A percentile compares a stretch with the other conserved stretches of the same genome.
Evolutionary conservation across 78 protist species (phyloP).

Genomic region (Polysphondylium violaceum): DNA sequence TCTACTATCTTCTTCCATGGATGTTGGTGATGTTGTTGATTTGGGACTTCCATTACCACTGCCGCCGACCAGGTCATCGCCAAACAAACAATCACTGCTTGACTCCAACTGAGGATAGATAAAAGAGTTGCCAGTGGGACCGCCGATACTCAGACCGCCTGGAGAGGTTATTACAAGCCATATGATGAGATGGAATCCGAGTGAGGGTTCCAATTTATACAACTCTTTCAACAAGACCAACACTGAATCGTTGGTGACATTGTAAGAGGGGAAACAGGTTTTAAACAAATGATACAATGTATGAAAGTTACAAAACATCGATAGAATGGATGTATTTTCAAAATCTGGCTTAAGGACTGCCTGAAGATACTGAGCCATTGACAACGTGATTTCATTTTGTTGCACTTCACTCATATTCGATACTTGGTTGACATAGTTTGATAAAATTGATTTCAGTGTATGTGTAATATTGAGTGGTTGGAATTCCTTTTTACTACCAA

Average conservation of each 20-base stretch:
- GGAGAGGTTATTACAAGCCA: slow-evolving; percentile 35
- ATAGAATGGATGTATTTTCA: slow-evolving; percentile 3
- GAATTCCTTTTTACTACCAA: slow-evolving; percentile 35
- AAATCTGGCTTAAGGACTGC: slow-evolving; percentile 9
- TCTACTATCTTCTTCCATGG: slow-evolving; percentile 9
- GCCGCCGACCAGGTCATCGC: neutral
- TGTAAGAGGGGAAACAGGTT: neutral
- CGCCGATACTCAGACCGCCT: slow-evolving; percentile 25
- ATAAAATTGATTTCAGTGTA: slow-evolving; percentile 18
- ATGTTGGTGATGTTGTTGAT: neutral
- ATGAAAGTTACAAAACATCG: slow-evolving; percentile 34
- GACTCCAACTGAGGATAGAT: slow-evolving; percentile 41
- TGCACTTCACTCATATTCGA: neutral
- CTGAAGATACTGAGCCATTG: too few species aligned
- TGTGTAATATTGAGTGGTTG: slow-evolving; percentile 46
- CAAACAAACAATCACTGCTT: slow-evolving; percentile 12
- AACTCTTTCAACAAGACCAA: slow-evolving; percentile 19
- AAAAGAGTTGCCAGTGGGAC: neutral
- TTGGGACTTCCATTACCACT: neutral
- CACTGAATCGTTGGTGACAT: neutral
- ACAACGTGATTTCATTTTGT: neutral
- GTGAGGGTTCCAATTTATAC: slow-evolving; percentile 15
- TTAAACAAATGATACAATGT: slow-evolving; percentile 39
- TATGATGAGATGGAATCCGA: slow-evolving; percentile 24
- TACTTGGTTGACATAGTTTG: neutral